These are phyloP conservation scores for Lathyrus sativus DNA, from an alignment of 306 rosid genomes.

Conservation along the genomic window DNA sequence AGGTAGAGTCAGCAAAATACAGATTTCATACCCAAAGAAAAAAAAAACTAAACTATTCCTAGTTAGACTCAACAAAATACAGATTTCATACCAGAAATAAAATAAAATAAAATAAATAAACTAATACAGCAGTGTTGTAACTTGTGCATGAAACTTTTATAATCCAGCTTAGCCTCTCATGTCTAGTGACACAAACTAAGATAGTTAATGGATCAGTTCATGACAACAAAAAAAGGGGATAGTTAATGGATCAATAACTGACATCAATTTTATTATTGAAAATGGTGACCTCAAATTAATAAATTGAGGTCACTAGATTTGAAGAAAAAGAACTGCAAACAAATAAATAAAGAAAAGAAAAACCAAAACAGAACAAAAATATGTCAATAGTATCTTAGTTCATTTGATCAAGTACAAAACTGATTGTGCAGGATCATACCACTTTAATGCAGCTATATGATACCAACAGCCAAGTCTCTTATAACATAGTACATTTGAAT, in stretches of 20 bases:
- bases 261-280: background rate
- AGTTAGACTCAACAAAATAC: too few relatives aligned
- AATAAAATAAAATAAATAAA: too few relatives aligned
- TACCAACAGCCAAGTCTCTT: conserved; percentile 9
- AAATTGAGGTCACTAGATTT: conserved; percentile 1
- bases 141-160: background rate
- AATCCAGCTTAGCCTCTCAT: background rate
- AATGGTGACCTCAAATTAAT: background rate
- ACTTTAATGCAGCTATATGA: conserved; percentile 13
- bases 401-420: conserved; percentile 33
- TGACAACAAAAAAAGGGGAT: background rate
- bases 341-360: background rate
- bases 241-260: background rate
- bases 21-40: too few relatives aligned
- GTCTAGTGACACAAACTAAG: background rate
- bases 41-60: too few relatives aligned
- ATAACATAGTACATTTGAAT: conserved; percentile 19
- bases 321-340: background rate
- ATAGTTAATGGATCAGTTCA: too few relatives aligned
- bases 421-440: conserved; percentile 31
- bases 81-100: too few relatives aligned
- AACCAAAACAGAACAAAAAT: background rate
- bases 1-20: too few relatives aligned
- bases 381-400: background rate
- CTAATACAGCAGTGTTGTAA: too few relatives aligned